Base-by-base conservation (phyloP, 805 yeast species). In the Lachancea meyersii region DNA sequence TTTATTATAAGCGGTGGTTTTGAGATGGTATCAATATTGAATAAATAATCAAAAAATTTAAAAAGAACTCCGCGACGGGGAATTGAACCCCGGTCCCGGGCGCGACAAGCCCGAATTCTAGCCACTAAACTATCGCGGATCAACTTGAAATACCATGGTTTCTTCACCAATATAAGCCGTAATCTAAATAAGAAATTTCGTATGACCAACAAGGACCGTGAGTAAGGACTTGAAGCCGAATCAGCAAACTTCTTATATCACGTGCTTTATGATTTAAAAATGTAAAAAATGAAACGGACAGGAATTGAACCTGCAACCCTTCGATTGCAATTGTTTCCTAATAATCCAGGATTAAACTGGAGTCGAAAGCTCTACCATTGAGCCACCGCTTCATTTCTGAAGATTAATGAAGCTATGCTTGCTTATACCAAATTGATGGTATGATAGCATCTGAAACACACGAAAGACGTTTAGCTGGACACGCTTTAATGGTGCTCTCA, bases 241-340 rank as follows among this genome's bases (percentile, higher is more conserved):
- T n/a, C n/a, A n/a, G n/a, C n/a, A n/a, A n/a, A n/a, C n/a, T n/a
- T n/a, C n/a, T n/a, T n/a, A n/a, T n/a, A n/a, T n/a, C 28, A 26
- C 28, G 28, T 26, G 28, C 5, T 26, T 14, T 11, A 27, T 37
- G 10, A 20, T 18, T 7, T 14, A 37, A 38, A 38, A 11, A 22
- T 4, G 8, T 4, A 58, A 50, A 53, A 61, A 57, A 54, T 75
- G 79, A 73, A 76, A 75, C 80, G 76, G 79, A 75, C 82, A 76
- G 80, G 82, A 77, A 73, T 77, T 72, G 82, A 77, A 77, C 82
- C 80, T 76, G 81, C 81, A 76, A 71, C 78, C 78, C 69, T 71
- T 70, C 70, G 78, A 71, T 71, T 61, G 46, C 49, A 46, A 46
- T 38, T 42, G 17, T 52, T 47, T 53, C 48, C 44, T 48, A 46